Evolutionary conservation across 1,284 basidiomycete genomes (phyloP), one percentile per base, ranked within the genome.

Genomic region (Fomitopsis betulina): DNA sequence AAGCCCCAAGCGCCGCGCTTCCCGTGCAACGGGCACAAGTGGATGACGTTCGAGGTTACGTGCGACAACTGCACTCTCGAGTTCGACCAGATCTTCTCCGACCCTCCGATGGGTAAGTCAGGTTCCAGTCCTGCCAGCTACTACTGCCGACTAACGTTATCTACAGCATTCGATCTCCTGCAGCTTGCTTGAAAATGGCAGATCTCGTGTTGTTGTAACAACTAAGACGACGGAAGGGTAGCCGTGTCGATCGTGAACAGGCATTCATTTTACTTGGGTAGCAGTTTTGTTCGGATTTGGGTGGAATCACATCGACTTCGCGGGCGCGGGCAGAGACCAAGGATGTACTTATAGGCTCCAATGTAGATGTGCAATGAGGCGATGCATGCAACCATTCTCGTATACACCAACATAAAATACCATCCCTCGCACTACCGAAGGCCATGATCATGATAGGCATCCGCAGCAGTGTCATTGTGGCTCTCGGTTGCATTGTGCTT

Each of bases 11-110:
- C 54, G 6, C 54, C 54, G 33, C 54, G 54, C 25, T 56, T 56
- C 35, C 43, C 25, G 1, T 56, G 54, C 35, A 21, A 30, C 5
- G 32, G 19, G 19, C 21, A 32, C 5, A 50, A 25, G 7, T 25
- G 43, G 40, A 10, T 30, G n/a, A 56, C 54, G 54, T 37, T 49
- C 35, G 54, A 56, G 45, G 45, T 56, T n/a, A n/a, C 45, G 23
- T 56, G 54, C 54, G 54, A 56, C 10, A 42, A 45, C 23, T 56
- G 54, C 45, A 56, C 42, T n/a, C 42, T 56, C 33, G 54, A 56
- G 23, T 56, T 56, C 25, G 45, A 56, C 19, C 54, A 56, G 54
- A 27, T 56, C 27, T 56, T 56, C 54, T 47, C 42, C 10, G 43
- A 47, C 17, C 42, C 54, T 25, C 9, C 54, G 2, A 30, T 56